phyloP scores from a whole-genome alignment of 768 basidiomycete genomes.

The Lactifluus echinatus region DNA sequence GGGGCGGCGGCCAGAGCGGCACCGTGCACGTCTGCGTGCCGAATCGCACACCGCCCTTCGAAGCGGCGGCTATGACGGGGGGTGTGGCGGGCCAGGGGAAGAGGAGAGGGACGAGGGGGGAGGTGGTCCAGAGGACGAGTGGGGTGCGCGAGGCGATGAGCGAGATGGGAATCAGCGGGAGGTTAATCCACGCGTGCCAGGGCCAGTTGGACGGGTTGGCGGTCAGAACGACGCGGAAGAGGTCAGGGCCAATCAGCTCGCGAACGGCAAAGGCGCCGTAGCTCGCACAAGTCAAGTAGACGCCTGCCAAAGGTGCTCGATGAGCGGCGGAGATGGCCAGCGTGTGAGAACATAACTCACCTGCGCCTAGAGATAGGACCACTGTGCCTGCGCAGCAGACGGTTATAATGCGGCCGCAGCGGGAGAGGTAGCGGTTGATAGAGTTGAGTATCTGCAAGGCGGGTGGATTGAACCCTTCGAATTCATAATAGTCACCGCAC shows the following conservation, averaged over 20 bases:
- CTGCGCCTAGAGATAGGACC: conserved; percentile 49
- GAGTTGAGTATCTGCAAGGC: conserved; percentile 42
- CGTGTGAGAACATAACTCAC: conserved; percentile 32
- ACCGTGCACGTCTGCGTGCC: conserved; percentile 4
- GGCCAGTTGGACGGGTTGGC: conserved; percentile 69
- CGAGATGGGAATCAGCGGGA: conserved; percentile 60
- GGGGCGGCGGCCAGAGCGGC: conserved; percentile 30
- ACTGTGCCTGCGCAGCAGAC: conserved; percentile 42
- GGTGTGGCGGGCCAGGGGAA: conserved; percentile 26
- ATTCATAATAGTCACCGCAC: conserved; percentile 55
- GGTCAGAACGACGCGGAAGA: conserved; percentile 45
- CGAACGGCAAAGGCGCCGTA: conserved; percentile 69
- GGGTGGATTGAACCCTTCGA: conserved; percentile 55
- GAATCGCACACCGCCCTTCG: background rate
- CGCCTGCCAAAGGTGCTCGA: conserved; percentile 30
- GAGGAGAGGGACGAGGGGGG: conserved; percentile 28
- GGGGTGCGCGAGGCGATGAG: conserved; percentile 50
- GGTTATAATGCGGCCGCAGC: conserved; percentile 44
- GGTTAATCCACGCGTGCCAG: conserved; percentile 65
- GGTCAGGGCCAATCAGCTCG: conserved; percentile 62
- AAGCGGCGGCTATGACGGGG: conserved; percentile 18
- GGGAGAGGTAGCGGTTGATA: conserved; percentile 42
- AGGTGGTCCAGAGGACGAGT: conserved; percentile 20
- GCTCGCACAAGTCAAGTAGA: conserved; percentile 44
- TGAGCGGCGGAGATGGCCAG: no score